A percentile compares a stretch with the other conserved stretches of the same genome.
Evolutionary conservation across 371 early-diverging fungal genomes (phyloP).

Genomic region (Gilbertella persicaria): DNA sequence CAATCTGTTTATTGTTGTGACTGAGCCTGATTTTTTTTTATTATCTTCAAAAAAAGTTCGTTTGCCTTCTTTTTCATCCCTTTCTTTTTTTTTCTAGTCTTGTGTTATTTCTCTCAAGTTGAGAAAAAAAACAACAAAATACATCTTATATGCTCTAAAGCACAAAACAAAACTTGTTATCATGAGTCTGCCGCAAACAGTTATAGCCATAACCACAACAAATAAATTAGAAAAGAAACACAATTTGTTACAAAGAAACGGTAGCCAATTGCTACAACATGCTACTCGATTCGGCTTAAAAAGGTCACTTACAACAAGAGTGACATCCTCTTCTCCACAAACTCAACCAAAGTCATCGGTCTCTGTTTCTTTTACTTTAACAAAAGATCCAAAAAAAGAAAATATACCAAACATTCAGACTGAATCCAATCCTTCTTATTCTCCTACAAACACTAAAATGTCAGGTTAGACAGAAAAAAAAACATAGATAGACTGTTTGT

Average conservation of each 20-base stretch:
- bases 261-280: constrained; percentile 23
- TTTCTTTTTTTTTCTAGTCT: not conserved
- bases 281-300: constrained; percentile 17
- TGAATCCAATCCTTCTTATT: not conserved
- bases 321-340: constrained; percentile 3
- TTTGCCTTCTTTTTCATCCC: not conserved
- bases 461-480: not conserved
- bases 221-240: constrained; percentile 1
- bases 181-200: not conserved
- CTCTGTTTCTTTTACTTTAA: constrained; percentile 1
- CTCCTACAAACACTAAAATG: not conserved
- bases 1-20: not conserved
- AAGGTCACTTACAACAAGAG: constrained; percentile 16
- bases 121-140: not conserved
- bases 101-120: too few species aligned
- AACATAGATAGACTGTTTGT: not conserved
- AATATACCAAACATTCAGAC: not conserved
- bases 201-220: not conserved
- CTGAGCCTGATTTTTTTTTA: not conserved
- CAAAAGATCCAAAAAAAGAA: not conserved
- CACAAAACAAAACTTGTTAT: not conserved
- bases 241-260: constrained; percentile 4
- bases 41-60: not conserved
- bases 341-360: constrained; percentile 7
- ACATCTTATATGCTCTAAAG: constrained; percentile 1